These are phyloP conservation scores for Nepenthes mirabilis DNA, from an alignment of 148 eudicot species.

Conservation along the genomic window DNA sequence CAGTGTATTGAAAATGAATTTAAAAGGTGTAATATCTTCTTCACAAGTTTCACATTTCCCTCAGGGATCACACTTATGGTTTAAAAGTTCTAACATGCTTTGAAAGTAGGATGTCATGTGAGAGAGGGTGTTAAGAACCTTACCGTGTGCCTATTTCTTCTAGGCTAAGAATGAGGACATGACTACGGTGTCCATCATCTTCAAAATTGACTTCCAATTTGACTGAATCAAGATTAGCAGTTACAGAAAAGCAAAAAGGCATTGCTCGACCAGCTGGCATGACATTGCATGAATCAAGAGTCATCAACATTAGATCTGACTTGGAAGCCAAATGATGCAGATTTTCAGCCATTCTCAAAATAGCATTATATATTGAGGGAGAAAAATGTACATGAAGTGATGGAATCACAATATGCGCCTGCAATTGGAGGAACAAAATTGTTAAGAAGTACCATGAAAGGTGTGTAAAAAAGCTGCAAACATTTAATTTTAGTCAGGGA, in stretches of 20 bases:
- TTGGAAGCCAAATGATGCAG: conserved; percentile 19
- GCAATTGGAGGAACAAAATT: conserved; percentile 8
- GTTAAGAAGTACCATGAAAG: too few relatives aligned
- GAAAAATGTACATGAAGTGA: conserved; percentile 49
- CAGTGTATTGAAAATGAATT: too few relatives aligned
- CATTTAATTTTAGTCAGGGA: too few relatives aligned
- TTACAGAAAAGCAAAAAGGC: conserved; percentile 28
- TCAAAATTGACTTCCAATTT: conserved; percentile 49
- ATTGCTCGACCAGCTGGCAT: conserved; percentile 16
- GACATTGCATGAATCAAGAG: conserved; percentile 6
- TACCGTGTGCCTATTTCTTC: conserved; percentile 45
- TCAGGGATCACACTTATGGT: too few relatives aligned
- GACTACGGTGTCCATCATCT: conserved; percentile 32
- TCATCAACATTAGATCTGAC: conserved; percentile 10
- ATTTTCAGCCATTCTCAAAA: conserved; percentile 29
- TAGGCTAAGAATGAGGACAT: conserved; percentile 29
- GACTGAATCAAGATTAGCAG: conserved; percentile 29
- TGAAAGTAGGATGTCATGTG: background rate
- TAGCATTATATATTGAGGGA: conserved; percentile 33
- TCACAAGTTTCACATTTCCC: too few relatives aligned
- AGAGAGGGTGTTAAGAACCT: conserved; percentile 3
- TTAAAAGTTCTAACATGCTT: too few relatives aligned
- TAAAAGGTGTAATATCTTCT: too few relatives aligned
- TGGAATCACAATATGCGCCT: conserved; percentile 43
- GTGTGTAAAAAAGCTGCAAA: too few relatives aligned